Base-by-base conservation (phyloP, 2,329 filamentous ascomycete species). In the Periconia digitata region DNA sequence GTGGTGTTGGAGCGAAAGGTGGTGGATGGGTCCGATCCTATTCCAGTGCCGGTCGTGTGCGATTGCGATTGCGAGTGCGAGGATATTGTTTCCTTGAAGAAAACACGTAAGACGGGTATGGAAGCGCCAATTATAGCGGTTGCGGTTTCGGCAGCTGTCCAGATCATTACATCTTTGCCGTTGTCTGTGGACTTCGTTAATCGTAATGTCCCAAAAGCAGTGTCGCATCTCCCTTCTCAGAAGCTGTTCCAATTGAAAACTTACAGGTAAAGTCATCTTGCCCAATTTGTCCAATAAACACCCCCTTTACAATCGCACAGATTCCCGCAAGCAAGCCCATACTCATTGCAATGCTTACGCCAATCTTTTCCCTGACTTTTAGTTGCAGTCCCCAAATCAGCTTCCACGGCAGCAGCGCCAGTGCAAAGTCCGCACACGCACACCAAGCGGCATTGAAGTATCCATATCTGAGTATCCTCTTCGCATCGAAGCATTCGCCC, bases 31-130 rank as follows among this genome's bases (percentile, higher is more conserved):
- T n/a, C n/a, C n/a, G n/a, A n/a, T n/a, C n/a, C n/a, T n/a, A n/a
- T n/a, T n/a, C n/a, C n/a, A n/a, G n/a, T n/a, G n/a, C n/a, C n/a
- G n/a, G n/a, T n/a, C n/a, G 27, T 32, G 27, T 32, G 27, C 27
- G 27, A n/a, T 6, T 36, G 34, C 15, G 34, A 10, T 16, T 16
- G 7, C 7, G 7, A n/a, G 27, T 10, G 20, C 7, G 50, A 55
- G 0, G 52, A 56, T 2, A 59, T 55, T 1, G 53, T 54, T n/a
- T 65, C 55, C n/a, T 60, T 61, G 55, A 67, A 59, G 53, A 66
- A 66, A 7, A 66, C 64, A 22, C 64, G 63, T 2, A 67, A 57
- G 2, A 67, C 60, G 6, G 64, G 63, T 6, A 67, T 63, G 2
- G 58, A 65, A 6, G 59, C 63, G 8, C 54, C 64, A 39, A 65